Base-by-base conservation (phyloP, 768 basidiomycete species). In the Lactifluus rugatus region DNA sequence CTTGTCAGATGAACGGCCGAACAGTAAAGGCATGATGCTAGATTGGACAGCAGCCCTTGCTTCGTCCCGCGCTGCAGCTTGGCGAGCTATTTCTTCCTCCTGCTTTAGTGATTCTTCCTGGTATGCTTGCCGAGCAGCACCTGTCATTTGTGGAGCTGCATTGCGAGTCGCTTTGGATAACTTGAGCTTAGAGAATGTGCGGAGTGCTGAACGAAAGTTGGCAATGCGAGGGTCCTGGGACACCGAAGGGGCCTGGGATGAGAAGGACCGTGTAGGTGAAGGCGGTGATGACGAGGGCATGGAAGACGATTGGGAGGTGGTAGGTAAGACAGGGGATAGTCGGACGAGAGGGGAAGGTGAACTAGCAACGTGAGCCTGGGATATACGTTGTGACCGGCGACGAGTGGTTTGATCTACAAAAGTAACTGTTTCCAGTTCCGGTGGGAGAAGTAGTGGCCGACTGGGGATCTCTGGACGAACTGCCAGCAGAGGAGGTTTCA, bases 11-110 rank as follows among this genome's bases (percentile, higher is more conserved):
- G 73, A 69, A 37, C 73, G 72, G 9, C 44, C 9, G 17, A 48
- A 70, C 5, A 82, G 76, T 21, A 83, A 70, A 41, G 62, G 21
- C 37, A 50, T 46, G 28, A 65, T 34, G 50, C 37, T 48, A 2
- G 57, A 41, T 23, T 26, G 47, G 31, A 56, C 23, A 7, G 26
- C 23, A 11, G 51, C 42, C 48, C 31, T 60, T n/a, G 48, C 48
- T 9, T 50, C 21, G 17, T 25, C 21, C 32, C 45, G 34, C 3
- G 36, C n/a, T 23, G 26, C 26, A 1, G 25, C 26, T 8, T 3
- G 11, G 19, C 41, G 42, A 11, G 39, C 23, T 9, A 14, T n/a
- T 37, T 50, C 41, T 2, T 54, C 47, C 17, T 23, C n/a, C 21
- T 23, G 42, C 19, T n/a, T n/a, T n/a, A n/a, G n/a, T n/a, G n/a